Evolutionary conservation across 495 filamentous ascomycete genomes (phyloP).

Genomic region (Tuber calosporum): DNA sequence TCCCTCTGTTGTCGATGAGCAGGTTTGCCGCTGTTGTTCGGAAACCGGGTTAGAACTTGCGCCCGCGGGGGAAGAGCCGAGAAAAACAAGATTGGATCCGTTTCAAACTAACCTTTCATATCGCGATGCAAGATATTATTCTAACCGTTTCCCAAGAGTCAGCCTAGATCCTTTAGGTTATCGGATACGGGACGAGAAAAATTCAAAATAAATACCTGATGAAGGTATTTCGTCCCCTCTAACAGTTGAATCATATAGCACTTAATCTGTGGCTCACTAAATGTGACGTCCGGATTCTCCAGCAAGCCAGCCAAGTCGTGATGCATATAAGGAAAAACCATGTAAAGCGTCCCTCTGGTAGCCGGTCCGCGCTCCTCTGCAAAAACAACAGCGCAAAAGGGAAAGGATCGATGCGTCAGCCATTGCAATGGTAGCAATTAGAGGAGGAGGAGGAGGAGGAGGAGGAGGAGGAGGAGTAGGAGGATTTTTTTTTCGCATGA

Average conservation of each 20-base stretch:
- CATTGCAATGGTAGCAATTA: neutral
- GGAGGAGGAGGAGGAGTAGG: neutral
- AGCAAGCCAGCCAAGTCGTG: conserved; percentile 93
- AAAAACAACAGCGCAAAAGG: conserved; percentile 3
- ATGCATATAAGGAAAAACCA: conserved; percentile 99
- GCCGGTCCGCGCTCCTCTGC: conserved; percentile 34
- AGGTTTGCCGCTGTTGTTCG: conserved; percentile 71
- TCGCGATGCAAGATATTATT: conserved; percentile 88
- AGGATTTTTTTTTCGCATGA: neutral
- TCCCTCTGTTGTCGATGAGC: conserved; percentile 87
- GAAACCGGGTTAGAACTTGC: neutral
- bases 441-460: neutral
- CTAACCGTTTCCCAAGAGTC: conserved; percentile 37
- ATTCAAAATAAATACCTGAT: conserved; percentile 51
- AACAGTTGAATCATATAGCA: conserved; percentile 95
- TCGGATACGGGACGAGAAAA: neutral
- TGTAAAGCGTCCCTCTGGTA: conserved; percentile 57
- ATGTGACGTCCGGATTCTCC: conserved; percentile 82
- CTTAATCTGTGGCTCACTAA: conserved; percentile 87
- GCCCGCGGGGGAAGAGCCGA: neutral
- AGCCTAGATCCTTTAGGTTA: conserved; percentile 1
- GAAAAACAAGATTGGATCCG: neutral
- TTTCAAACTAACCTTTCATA: conserved; percentile 63
- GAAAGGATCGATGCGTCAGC: neutral
- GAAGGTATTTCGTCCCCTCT: conserved; percentile 80